A percentile compares a stretch with the other conserved stretches of the same genome.
These are phyloP conservation scores for Diaporthe capsici DNA, from an alignment of 2,329 filamentous ascomycete species.

Conservation along the genomic window DNA sequence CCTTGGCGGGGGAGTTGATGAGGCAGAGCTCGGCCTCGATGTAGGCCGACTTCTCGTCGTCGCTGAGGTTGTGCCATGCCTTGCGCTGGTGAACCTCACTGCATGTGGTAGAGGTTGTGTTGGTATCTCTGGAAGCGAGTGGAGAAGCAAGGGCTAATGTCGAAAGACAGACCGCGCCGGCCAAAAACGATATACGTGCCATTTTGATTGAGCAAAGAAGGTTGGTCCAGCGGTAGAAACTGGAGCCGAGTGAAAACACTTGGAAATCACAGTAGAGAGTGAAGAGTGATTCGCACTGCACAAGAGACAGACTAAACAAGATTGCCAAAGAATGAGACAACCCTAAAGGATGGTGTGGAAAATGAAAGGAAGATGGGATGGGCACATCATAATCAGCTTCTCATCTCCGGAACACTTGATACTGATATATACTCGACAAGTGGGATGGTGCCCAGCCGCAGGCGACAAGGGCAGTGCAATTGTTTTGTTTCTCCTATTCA, in stretches of 20 bases:
- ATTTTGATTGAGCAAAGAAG: background rate
- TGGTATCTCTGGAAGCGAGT: background rate
- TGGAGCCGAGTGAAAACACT: background rate
- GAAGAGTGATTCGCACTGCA: background rate
- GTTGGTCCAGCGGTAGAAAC: background rate
- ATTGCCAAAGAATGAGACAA: constrained; percentile 12
- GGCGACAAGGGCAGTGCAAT: background rate
- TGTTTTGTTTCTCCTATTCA: background rate
- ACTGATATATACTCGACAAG: background rate
- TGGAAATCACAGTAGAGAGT: background rate
- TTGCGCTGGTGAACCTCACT: constrained; percentile 31
- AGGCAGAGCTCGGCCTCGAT: constrained; percentile 51
- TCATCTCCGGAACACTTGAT: background rate
- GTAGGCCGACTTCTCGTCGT: constrained; percentile 48
- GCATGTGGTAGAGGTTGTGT: constrained; percentile 30
- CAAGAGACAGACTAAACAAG: background rate
- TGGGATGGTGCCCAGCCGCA: background rate
- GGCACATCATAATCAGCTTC: background rate
- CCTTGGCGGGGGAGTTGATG: constrained; percentile 47
- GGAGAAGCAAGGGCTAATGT: background rate
- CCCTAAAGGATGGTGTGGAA: background rate
- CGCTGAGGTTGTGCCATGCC: constrained; percentile 37
- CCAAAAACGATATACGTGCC: background rate
- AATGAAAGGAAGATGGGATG: constrained; percentile 1
- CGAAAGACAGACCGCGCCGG: background rate